Base-by-base conservation (phyloP, 257 asterid genomes). In the Anisodus tanguticus region DNA sequence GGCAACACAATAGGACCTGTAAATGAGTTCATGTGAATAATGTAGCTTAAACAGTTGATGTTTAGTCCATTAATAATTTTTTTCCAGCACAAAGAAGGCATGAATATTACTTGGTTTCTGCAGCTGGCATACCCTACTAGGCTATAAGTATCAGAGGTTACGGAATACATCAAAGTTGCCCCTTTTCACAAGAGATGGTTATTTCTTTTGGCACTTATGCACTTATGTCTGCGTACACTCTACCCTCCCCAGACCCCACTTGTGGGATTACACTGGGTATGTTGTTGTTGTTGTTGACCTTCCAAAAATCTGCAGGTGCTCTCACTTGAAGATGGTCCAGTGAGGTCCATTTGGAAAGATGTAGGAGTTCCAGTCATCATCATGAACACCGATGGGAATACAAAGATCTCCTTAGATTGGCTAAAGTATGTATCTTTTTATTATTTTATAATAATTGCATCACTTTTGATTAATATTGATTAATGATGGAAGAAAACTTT, bases 281-380 rank as follows among this genome's bases (percentile, higher is more conserved):
- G 35, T 31, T 31, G 35, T 31, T 31, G 47, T 1, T 31, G 35
- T 31, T 31, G 35, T 31, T 31, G 47, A 77, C 31, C 49, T 77
- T 77, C 47, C 82, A 53, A 77, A 74, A 53, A 6, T 77, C 49
- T 77, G 82, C 91, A 97, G 99, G 97, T 95, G 17, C 90, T 93
- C 78, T 85, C 98, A 22, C 87, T 85, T 86, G 92, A 91, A 87
- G 92, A 94, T 82, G 98, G 99, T 80, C 98, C 97, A 2, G 89
- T 90, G 55, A 85, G 72, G 82, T 87, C 88, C 83, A 62, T 91
- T 59, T 97, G 99, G 99, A 90, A 85, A 82, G 87, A 91, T 82
- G 39, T 83, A 7, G 95, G 94, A 63, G 64, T 90, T 91, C 90
- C 91, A 79, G 68, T 91, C 58, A 87, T 79, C 60, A 89, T 94